These are phyloP conservation scores for Phlebiopsis gigantea DNA, from an alignment of 768 basidiomycete species.

Conservation along the genomic window DNA sequence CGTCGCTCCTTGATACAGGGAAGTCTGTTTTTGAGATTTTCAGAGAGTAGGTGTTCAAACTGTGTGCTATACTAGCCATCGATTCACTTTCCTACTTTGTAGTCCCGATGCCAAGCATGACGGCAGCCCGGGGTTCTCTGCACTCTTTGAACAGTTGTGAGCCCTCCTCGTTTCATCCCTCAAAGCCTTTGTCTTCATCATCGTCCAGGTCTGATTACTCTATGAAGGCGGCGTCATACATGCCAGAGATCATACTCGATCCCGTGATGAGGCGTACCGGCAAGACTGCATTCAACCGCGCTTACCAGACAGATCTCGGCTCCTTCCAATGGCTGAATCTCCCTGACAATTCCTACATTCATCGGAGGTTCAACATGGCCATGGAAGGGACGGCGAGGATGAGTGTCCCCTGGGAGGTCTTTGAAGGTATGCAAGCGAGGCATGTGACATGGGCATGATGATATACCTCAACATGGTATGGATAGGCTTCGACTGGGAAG, in stretches of 20 bases:
- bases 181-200: background rate
- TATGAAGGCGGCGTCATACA: conserved; percentile 13
- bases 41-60: background rate
- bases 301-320: conserved; percentile 11
- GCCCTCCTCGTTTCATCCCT: background rate
- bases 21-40: conserved; percentile 13
- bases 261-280: conserved; percentile 13
- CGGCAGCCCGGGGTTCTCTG: conserved; percentile 7
- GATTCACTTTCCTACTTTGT: background rate
- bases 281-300: conserved; percentile 14
- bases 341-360: conserved; percentile 19
- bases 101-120: conserved; percentile 20
- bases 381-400: conserved; percentile 17
- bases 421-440: conserved; percentile 5
- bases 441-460: background rate
- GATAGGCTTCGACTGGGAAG: conserved; percentile 19
- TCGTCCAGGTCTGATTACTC: conserved; percentile 17
- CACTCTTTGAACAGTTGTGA: conserved; percentile 8
- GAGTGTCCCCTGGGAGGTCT: conserved; percentile 4
- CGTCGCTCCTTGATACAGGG: conserved; percentile 17
- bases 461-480: background rate
- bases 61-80: background rate
- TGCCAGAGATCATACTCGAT: conserved; percentile 18
- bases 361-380: conserved; percentile 22
- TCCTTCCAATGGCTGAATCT: conserved; percentile 20